Percentiles rank a stretch among this genome's conserved stretches.
Evolutionary conservation across 2,329 filamentous ascomycete species (phyloP).

Genomic region (Coleophoma cylindrospora): DNA sequence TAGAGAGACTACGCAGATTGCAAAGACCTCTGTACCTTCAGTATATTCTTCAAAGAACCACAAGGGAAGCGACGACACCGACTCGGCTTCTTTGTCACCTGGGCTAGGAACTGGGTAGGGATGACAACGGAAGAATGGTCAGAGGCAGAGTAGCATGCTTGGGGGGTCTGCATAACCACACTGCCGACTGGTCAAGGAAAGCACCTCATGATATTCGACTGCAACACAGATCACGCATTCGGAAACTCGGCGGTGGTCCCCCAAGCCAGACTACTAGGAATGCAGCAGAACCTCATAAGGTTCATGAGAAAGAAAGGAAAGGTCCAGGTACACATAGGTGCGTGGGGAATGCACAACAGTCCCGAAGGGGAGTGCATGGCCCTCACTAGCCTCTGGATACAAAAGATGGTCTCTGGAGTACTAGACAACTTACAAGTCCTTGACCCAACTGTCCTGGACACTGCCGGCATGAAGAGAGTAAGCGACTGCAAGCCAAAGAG

Average conservation of each 20-base stretch:
- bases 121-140: neutral
- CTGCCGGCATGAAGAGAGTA: too few species aligned
- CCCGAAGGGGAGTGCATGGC: neutral
- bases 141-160: neutral
- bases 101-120: neutral
- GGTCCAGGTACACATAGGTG: neutral
- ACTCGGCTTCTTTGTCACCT: neutral
- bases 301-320: neutral
- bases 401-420: neutral
- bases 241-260: neutral
- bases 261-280: neutral
- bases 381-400: neutral
- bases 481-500: neutral
- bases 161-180: neutral
- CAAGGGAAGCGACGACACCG: neutral
- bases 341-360: neutral
- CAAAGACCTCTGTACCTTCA: neutral
- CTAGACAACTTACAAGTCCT: neutral
- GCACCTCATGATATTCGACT: neutral
- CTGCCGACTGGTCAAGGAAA: neutral
- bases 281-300: neutral
- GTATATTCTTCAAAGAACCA: neutral
- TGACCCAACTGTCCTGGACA: too few species aligned
- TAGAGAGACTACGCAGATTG: neutral
- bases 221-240: neutral